These are phyloP conservation scores for Malus fusca DNA, from an alignment of 306 rosid genomes.

Conservation along the genomic window DNA sequence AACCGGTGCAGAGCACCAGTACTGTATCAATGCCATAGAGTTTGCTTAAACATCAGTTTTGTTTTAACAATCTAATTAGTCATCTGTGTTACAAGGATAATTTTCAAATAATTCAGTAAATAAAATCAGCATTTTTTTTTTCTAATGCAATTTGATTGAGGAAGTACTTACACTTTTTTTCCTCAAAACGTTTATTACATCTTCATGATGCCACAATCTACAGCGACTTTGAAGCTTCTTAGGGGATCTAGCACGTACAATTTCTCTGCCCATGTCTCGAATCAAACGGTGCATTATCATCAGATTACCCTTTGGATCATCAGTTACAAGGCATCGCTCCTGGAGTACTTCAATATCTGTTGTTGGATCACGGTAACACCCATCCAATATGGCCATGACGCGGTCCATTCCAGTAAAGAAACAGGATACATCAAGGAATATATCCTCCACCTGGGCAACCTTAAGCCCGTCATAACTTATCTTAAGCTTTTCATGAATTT, in stretches of 20 bases:
- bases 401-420: constrained; percentile 27
- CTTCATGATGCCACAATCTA: background rate
- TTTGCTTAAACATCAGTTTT: too few relatives aligned
- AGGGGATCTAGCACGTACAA: constrained; percentile 1
- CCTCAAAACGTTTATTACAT: background rate
- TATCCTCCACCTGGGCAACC: background rate
- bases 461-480: constrained; percentile 19
- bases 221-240: background rate
- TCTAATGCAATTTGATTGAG: background rate
- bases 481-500: constrained; percentile 15
- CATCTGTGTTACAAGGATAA: too few relatives aligned
- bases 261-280: constrained; percentile 37
- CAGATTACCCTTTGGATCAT: constrained; percentile 3
- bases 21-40: background rate
- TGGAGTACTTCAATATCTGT: constrained; percentile 19
- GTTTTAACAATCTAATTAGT: too few relatives aligned
- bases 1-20: background rate
- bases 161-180: background rate
- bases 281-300: constrained; percentile 3
- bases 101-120: too few relatives aligned
- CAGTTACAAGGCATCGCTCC: constrained; percentile 22
- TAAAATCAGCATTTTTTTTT: background rate
- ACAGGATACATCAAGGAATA: constrained; percentile 36
- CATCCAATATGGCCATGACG: constrained; percentile 21
- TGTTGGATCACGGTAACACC: constrained; percentile 13